Conservation (phyloP, 768 basidiomycete species). For the Russula dissimulans region DNA sequence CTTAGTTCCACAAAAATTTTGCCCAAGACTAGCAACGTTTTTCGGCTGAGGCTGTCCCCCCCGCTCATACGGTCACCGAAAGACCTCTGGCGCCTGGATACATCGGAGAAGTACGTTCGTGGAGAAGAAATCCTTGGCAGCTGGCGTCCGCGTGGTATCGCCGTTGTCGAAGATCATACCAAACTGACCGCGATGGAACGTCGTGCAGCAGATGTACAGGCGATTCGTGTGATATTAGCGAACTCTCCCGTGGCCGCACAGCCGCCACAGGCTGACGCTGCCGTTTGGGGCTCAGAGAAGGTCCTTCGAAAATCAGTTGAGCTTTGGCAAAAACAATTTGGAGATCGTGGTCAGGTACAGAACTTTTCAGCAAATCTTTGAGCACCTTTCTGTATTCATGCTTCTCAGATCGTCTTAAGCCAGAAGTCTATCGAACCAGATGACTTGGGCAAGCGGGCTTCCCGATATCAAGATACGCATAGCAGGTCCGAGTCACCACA, state of each 20-base stretch:
- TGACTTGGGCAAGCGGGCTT: conserved; percentile 28
- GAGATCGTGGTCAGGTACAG: conserved; percentile 63
- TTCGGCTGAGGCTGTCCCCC: conserved; percentile 71
- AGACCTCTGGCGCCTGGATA: conserved; percentile 93
- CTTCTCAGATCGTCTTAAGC: conserved; percentile 61
- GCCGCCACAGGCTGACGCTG: conserved; percentile 41
- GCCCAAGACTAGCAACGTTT: conserved; percentile 74
- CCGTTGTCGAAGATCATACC: conserved; percentile 79
- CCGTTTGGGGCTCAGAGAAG: conserved; percentile 58
- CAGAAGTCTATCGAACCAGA: conserved; percentile 60
- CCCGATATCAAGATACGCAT: conserved; percentile 28
- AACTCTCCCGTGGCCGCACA: conserved; percentile 38
- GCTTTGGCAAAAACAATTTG: conserved; percentile 81
- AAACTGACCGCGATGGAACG: conserved; percentile 63
- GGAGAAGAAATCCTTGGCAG: conserved; percentile 77
- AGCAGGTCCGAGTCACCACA: conserved; percentile 47
- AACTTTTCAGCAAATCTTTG: background rate
- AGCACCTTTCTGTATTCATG: conserved; percentile 16
- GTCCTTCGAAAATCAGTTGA: conserved; percentile 57
- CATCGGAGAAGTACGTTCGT: conserved; percentile 87
- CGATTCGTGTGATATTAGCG: conserved; percentile 68
- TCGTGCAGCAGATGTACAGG: conserved; percentile 83
- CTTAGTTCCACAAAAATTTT: conserved; percentile 72
- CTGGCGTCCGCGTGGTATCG: conserved; percentile 86
- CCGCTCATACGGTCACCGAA: conserved; percentile 77